Evolutionary conservation across 23 red algal species (phyloP).

Genomic region (Gracilaria gracilis): DNA sequence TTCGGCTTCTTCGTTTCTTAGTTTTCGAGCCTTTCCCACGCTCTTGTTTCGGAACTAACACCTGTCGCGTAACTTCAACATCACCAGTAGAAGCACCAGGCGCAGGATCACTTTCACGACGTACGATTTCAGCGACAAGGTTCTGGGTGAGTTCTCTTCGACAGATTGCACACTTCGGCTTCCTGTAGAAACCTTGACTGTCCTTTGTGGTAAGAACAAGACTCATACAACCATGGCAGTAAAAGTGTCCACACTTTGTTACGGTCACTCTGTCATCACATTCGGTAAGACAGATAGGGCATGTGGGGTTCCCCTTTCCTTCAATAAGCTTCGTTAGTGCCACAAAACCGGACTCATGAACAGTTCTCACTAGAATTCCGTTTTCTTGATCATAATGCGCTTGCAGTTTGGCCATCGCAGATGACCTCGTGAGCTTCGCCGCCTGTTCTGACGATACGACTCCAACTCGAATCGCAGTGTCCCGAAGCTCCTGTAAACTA

Average conservation of each 20-base stretch:
- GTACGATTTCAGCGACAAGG: conserved; percentile 37
- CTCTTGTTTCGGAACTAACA: not conserved
- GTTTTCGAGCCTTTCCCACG: not conserved
- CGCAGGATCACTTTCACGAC: not conserved
- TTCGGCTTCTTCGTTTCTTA: conserved; percentile 4
- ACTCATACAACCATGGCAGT: conserved; percentile 56
- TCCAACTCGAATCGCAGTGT: conserved; percentile 38
- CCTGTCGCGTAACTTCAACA: not conserved
- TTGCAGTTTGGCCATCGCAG: conserved; percentile 37
- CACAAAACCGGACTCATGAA: conserved; percentile 63
- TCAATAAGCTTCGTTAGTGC: conserved; percentile 67
- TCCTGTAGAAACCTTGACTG: conserved; percentile 15
- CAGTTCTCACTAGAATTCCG: conserved; percentile 2
- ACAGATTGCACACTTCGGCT: conserved; percentile 53
- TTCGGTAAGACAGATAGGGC: conserved; percentile 53
- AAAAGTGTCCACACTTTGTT: conserved; percentile 69
- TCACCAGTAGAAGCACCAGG: not conserved
- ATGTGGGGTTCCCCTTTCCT: conserved; percentile 49
- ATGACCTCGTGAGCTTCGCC: not conserved
- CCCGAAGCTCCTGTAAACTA: conserved; percentile 49
- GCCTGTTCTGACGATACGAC: conserved; percentile 9
- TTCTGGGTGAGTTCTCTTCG: conserved; percentile 39
- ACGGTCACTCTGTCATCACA: conserved; percentile 52
- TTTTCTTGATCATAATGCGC: conserved; percentile 31
- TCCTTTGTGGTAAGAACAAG: conserved; percentile 50